A percentile compares a stretch with the other conserved stretches of the same genome.
phyloP scores from a whole-genome alignment of 768 basidiomycete genomes.

The Phylloporus sp. region DNA sequence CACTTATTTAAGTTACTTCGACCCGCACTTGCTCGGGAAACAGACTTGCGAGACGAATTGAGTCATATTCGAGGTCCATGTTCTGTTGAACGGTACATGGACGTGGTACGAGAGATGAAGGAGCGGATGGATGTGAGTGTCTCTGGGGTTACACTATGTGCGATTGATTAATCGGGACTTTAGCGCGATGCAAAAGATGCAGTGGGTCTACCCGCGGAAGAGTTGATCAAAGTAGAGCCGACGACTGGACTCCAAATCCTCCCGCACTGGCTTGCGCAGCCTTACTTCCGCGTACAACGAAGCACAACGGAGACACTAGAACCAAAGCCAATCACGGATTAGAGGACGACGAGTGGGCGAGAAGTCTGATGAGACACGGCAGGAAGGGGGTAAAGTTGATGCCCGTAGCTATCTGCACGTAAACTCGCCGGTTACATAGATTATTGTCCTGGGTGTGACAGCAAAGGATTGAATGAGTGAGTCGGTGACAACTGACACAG shows the following conservation, averaged over 20 bases:
- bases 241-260: constrained; percentile 49
- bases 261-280: constrained; percentile 72
- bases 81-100: constrained; percentile 38
- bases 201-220: constrained; percentile 29
- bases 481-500: no score
- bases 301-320: constrained; percentile 5
- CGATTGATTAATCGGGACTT: neutral
- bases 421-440: neutral
- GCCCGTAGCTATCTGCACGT: neutral
- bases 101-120: constrained; percentile 58
- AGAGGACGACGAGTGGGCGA: neutral
- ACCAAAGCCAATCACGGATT: neutral
- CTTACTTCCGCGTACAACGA: constrained; percentile 44
- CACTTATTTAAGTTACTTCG: constrained; percentile 93
- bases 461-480: no score
- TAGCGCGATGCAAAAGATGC: constrained; percentile 47
- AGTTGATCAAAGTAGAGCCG: constrained; percentile 40
- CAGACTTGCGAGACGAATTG: constrained; percentile 70
- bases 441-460: neutral
- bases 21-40: constrained; percentile 62
- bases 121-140: constrained; percentile 51
- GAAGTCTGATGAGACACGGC: neutral
- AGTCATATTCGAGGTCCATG: constrained; percentile 43
- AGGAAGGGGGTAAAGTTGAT: constrained; percentile 8
- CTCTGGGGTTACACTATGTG: neutral